Evolutionary conservation across 139 green algal genomes (phyloP).

Genomic region (Ostreobium quekettii): DNA sequence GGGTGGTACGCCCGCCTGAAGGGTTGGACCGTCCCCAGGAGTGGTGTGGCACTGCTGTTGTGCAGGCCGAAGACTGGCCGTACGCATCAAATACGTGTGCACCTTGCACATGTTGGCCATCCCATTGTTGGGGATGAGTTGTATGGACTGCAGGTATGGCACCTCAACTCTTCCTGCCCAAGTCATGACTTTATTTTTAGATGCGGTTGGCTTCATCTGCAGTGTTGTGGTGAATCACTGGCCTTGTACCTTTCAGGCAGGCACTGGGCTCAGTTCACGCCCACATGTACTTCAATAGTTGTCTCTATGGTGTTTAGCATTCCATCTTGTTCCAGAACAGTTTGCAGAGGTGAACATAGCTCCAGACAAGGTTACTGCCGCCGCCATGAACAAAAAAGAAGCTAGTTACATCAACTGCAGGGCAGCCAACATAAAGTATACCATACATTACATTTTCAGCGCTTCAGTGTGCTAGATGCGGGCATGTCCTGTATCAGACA

Average conservation of each 20-base stretch:
- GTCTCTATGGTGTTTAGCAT: no score
- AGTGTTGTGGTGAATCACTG: no score
- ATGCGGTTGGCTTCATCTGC: no score
- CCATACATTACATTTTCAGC: not conserved
- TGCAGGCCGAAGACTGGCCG: constrained; percentile 47
- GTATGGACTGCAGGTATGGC: constrained; percentile 40
- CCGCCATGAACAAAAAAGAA: no score
- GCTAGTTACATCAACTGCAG: not conserved
- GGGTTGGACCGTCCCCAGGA: not conserved
- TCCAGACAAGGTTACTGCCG: no score
- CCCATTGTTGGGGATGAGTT: constrained; percentile 62
- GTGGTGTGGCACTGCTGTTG: constrained; percentile 33
- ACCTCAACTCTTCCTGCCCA: no score
- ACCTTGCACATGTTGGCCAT: constrained; percentile 51
- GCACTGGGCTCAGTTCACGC: no score
- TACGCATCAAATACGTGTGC: constrained; percentile 71
- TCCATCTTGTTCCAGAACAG: no score
- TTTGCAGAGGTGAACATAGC: no score
- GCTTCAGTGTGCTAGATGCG: not conserved
- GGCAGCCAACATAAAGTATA: not conserved
- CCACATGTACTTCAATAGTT: no score
- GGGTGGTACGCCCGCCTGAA: not conserved
- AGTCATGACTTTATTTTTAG: no score
- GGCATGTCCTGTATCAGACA: not conserved
- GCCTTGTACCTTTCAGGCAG: no score